Percentiles rank a stretch among this genome's conserved stretches.
These are phyloP conservation scores for Paecilomyces formosus DNA, from an alignment of 2,329 filamentous ascomycete genomes.

Conservation along the genomic window DNA sequence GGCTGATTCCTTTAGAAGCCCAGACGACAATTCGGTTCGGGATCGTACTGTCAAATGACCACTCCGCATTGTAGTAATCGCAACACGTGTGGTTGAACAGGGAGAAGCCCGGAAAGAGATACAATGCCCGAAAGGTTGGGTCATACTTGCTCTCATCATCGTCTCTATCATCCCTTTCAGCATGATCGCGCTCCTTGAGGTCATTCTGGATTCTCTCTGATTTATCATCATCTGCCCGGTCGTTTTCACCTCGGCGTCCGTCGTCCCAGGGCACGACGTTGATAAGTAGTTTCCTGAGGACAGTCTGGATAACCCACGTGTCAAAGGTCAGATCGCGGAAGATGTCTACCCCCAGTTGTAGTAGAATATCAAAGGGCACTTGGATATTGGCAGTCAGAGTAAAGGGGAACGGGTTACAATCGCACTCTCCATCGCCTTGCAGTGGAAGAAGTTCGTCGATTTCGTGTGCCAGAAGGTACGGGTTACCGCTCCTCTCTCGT, in stretches of 20 bases:
- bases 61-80: constrained; percentile 16
- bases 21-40: constrained; percentile 24
- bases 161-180: too few relatives aligned
- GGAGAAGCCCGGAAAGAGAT: constrained; percentile 24
- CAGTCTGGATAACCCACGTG: constrained; percentile 28
- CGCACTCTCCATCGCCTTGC: constrained; percentile 10
- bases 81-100: constrained; percentile 24
- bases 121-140: constrained; percentile 19
- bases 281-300: constrained; percentile 23
- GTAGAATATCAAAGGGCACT: constrained; percentile 30
- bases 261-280: constrained; percentile 24
- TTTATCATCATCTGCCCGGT: constrained; percentile 3
- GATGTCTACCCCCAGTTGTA: constrained; percentile 27
- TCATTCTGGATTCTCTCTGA: constrained; percentile 7
- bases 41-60: constrained; percentile 19
- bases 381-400: constrained; percentile 26
- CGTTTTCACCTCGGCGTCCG: constrained; percentile 6
- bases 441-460: constrained; percentile 27
- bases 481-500: constrained; percentile 13
- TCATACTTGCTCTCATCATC: constrained; percentile 7
- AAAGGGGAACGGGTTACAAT: constrained; percentile 20
- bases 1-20: constrained; percentile 14
- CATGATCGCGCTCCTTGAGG: neutral
- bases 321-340: constrained; percentile 30
- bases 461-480: constrained; percentile 23